These are phyloP conservation scores for Candida ulmi DNA, from an alignment of 805 yeast genomes.

Conservation along the genomic window DNA sequence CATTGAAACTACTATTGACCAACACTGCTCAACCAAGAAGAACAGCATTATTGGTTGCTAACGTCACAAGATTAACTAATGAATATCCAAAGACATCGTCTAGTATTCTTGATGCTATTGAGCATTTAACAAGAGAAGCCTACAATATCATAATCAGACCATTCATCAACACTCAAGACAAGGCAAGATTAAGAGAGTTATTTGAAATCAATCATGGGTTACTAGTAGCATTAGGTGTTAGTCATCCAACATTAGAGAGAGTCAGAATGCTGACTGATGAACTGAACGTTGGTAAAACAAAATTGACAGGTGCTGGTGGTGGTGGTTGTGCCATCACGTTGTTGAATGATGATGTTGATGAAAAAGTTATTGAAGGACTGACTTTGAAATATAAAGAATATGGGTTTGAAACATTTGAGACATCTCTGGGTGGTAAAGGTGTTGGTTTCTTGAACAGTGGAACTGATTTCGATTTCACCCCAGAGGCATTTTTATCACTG, in stretches of 20 bases:
- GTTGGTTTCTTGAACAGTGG: constrained; percentile 46
- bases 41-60: constrained; percentile 77
- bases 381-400: constrained; percentile 30
- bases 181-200: constrained; percentile 47
- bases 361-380: constrained; percentile 29
- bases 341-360: constrained; percentile 36
- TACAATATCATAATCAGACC: constrained; percentile 56
- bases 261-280: constrained; percentile 64
- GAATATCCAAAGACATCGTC: constrained; percentile 50
- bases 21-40: constrained; percentile 85
- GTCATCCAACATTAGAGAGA: constrained; percentile 85
- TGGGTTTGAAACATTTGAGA: constrained; percentile 72
- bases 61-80: constrained; percentile 53
- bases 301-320: constrained; percentile 98
- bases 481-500: constrained; percentile 33
- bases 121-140: constrained; percentile 65
- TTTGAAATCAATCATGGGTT: constrained; percentile 84
- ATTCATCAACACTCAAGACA: constrained; percentile 35
- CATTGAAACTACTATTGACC: constrained; percentile 67
- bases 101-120: constrained; percentile 72
- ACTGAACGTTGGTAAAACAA: constrained; percentile 72
- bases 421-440: constrained; percentile 87
- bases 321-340: constrained; percentile 97
- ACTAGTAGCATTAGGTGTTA: constrained; percentile 79
- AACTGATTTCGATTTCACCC: constrained; percentile 13